Evolutionary conservation across 331 rosid species (phyloP), one percentile per base, ranked within the genome.

Genomic region (Quercus phellos): DNA sequence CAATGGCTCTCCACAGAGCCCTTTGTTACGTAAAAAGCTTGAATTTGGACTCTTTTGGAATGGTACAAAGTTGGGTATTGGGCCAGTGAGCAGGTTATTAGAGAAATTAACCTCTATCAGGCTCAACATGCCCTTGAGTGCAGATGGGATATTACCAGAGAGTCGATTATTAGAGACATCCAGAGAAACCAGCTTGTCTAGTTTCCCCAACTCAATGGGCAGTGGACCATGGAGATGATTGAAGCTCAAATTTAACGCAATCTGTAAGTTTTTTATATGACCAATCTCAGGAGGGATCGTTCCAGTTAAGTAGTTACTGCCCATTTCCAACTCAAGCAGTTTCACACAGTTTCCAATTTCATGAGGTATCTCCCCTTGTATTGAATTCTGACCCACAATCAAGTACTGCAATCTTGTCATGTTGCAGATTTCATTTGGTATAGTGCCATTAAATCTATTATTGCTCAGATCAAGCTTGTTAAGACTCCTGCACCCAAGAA

Each of bases 91-190:
- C 69, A 88, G 85, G 82, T 95, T 93, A 82, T 92, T 93, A n/a
- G 99, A 95, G 78, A 95, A 95, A 88, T 95, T 91, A 61, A 95
- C 98, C 88, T 95, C 99, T 73, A 95, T 93, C 90, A 95, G 84
- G 85, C 99, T 95, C 90, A 95, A 63, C 99, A 95, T 89, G 71
- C 99, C 99, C 87, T 88, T 93, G 11, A 95, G 87, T 68, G 89
- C 98, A 35, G 85, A 18, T 13, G 99, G 97, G 75, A 95, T 93
- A 56, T 63, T 76, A 58, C 96, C 96, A 1, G 97, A 90, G 59
- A 95, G 92, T 80, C 84, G 92, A 76, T 95, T 95, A 77, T 89
- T 95, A 2, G 98, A 92, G 72, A 95, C 90, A 82, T 95, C 99
- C 73, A 95, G 73, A 76, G 99, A 87, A 73, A 95, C 99, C 79